Base-by-base conservation (phyloP, 129 eudicot genomes). In the Dittrichia graveolens region DNA sequence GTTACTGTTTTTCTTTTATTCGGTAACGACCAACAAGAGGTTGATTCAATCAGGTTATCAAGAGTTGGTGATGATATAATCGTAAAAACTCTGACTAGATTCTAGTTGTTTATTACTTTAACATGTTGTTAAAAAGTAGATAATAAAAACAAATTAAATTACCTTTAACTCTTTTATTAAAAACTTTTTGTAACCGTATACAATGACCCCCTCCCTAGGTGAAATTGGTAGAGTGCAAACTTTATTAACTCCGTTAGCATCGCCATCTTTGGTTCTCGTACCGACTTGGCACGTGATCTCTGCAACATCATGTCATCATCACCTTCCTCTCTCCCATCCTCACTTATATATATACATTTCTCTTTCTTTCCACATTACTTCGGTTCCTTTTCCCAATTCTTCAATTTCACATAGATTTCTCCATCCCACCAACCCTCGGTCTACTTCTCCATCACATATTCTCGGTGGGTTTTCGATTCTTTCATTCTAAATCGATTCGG, bases 201-300 rank as follows among this genome's bases (percentile, higher is more conserved):
- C 31, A 24, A 24, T 24, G 1, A 24, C 2, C 31, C 0, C 31
- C 31, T 24, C 31, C 31, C 1, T 24, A 24, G 31, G 2, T 24
- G 31, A 24, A 24, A 24, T 24, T 24, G 31, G 31, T 24, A 24
- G 31, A 24, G 2, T 24, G 31, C 31, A 24, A 55, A 24, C 53
- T 55, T 12, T 37, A 18, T 67, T 71, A 71, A 12, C 67, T 56
- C 67, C 73, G 58, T 42, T 54, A 65, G 46, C 39, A 41, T 75
- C 56, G 46, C 40, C 38, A 15, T 14, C 5, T 66, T 35, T 50
- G 11, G 31, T 40, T 69, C 65, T 7, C 41, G n/a, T 59, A 58
- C 75, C 64, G 65, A 70, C 81, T 61, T 46, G 37, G 55, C 82
- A 77, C 85, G 81, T 76, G 85, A 62, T 55, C 34, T 76, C 79